Evolutionary conservation across 805 yeast genomes (phyloP).

Genomic region (Vanderwaltozyma yarrowii): DNA sequence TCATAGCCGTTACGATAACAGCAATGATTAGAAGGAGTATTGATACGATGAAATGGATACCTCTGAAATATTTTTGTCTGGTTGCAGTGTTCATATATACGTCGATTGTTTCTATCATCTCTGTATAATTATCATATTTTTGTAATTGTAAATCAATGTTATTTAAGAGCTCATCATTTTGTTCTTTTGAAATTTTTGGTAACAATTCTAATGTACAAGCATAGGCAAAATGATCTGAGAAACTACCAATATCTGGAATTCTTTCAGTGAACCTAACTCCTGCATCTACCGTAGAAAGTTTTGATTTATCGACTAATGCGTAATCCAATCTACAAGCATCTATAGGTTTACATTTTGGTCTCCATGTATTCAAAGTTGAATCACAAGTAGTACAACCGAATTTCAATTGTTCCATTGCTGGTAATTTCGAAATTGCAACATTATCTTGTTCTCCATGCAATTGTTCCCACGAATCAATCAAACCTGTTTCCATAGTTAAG

Average conservation of each 20-base stretch:
- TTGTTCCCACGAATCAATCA: slow-evolving; percentile 76
- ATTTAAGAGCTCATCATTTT: not conserved
- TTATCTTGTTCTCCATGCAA: slow-evolving; percentile 41
- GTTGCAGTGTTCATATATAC: slow-evolving; percentile 43
- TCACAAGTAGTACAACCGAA: slow-evolving; percentile 87
- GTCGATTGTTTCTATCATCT: slow-evolving; percentile 38
- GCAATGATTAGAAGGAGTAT: slow-evolving; percentile 42
- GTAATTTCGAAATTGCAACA: slow-evolving; percentile 34
- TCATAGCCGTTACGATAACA: slow-evolving; percentile 48
- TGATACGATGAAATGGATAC: slow-evolving; percentile 51
- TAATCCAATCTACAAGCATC: slow-evolving; percentile 89
- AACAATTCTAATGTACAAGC: slow-evolving; percentile 33
- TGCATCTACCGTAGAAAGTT: slow-evolving; percentile 48
- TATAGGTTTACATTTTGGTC: slow-evolving; percentile 37
- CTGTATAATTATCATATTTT: slow-evolving; percentile 32
- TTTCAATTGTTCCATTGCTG: slow-evolving; percentile 52
- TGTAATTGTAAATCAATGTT: slow-evolving; percentile 7
- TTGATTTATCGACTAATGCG: slow-evolving; percentile 58
- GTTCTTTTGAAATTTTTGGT: not conserved
- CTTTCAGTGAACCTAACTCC: slow-evolving; percentile 64
- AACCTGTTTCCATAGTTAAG: slow-evolving; percentile 55
- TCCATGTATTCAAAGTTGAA: slow-evolving; percentile 79
- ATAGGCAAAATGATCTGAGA: slow-evolving; percentile 90
- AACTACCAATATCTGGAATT: slow-evolving; percentile 60
- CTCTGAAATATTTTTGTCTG: slow-evolving; percentile 57